Evolutionary conservation across 192 early-diverging fungal genomes (phyloP), one percentile per base, ranked within the genome.

Genomic region (Linderina pennispora): DNA sequence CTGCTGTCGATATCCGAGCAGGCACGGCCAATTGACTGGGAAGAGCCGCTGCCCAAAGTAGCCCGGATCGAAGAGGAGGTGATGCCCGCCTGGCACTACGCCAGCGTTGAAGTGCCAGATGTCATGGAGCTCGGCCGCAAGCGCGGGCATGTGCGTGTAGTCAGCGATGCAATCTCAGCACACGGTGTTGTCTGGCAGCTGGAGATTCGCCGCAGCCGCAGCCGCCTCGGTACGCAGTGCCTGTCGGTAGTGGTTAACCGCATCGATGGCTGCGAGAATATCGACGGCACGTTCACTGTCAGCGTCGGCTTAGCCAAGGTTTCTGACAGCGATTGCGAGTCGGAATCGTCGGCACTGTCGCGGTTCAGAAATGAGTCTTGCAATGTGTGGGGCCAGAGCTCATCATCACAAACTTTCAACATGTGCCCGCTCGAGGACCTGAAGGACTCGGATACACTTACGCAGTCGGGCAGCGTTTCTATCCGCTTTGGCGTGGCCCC

Each of bases 111-210:
- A 14, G 53, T 73, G 36, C 46, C 57, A 3, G 16, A 18, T 4
- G 58, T 62, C 1, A 17, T 36, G 8, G 69, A 73, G 18, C 52
- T 73, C 3, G 69, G 69, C 9, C 43, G 69, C 21, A 48, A 45
- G 32, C 56, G 62, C 38, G 69, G 69, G 0, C 69, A 73, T 24
- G 58, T 73, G 34, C 61, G 58, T 19, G 58, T 65, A n/a, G n/a
- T 21, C 0, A 45, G 63, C 33, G 51, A 50, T 11, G 23, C 40
- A 19, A 45, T 65, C 9, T 15, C 62, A 0, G 63, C 55, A 0
- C 59, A 62, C 21, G 70, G 70, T 42, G 42, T 43, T 0, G 50
- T 62, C 22, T 73, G 62, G 62, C 46, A 38, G 36, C 41, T 44
- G 20, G 56, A 60, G 20, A 58, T 33, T 1, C 52, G 62, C 13